Conservation (phyloP, 2,329 filamentous ascomycete species). For the Fusarium coicis region DNA sequence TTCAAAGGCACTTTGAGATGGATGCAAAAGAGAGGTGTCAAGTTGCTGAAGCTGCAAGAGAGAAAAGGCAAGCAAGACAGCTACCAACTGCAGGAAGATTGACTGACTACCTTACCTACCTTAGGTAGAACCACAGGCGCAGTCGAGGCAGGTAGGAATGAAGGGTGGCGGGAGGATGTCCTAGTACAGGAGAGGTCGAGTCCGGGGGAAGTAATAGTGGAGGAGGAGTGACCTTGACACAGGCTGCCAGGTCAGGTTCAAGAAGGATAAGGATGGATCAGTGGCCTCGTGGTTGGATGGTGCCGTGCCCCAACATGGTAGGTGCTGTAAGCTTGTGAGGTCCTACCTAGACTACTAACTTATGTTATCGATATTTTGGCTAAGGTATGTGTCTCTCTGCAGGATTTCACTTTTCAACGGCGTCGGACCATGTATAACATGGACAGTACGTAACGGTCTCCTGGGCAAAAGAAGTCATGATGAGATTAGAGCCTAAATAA, state of each 20-base stretch:
- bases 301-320: slow-evolving; percentile 35
- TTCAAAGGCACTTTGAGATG: neutral
- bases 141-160: slow-evolving; percentile 23
- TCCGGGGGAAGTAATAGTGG: slow-evolving; percentile 34
- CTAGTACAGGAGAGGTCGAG: slow-evolving; percentile 29
- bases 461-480: slow-evolving; percentile 23
- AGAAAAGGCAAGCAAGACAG: neutral
- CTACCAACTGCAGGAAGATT: slow-evolving; percentile 2
- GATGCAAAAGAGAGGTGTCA: slow-evolving; percentile 10
- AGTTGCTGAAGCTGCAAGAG: neutral
- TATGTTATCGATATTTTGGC: neutral
- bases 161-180: slow-evolving; percentile 37
- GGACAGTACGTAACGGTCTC: neutral
- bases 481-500: neutral
- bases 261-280: slow-evolving; percentile 17
- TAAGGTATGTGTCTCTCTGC: neutral
- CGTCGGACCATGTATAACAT: slow-evolving; percentile 6
- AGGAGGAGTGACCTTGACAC: slow-evolving; percentile 12
- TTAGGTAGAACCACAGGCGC: neutral
- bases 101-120: neutral
- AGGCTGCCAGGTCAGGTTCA: neutral
- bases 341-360: neutral
- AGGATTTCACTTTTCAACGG: slow-evolving; percentile 15
- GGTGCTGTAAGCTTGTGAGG: slow-evolving; percentile 15
- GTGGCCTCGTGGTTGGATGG: slow-evolving; percentile 33